A percentile compares a stretch with the other conserved stretches of the same genome.
Evolutionary conservation across 2,329 filamentous ascomycete species (phyloP).

Genomic region (Thielaviopsis cerberus): DNA sequence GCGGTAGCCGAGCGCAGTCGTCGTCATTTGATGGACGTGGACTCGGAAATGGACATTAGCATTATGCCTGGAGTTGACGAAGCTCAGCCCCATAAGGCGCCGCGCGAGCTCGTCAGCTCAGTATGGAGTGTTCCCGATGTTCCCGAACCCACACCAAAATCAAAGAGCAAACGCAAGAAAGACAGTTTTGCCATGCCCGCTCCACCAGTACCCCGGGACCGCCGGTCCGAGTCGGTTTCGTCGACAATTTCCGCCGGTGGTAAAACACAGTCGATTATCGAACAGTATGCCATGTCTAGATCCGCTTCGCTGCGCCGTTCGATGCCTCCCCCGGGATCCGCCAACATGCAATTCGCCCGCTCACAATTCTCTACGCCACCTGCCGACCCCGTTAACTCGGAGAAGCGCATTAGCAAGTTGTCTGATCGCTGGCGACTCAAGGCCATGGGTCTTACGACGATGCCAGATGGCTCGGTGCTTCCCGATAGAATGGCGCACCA

Average conservation of each 20-base stretch:
- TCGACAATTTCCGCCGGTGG: constrained; percentile 10
- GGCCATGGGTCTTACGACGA: constrained; percentile 32
- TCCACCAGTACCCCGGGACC: background rate
- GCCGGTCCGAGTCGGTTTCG: constrained; percentile 6
- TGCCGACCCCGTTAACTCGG: constrained; percentile 3
- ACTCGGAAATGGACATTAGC: constrained; percentile 25
- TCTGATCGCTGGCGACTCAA: constrained; percentile 29
- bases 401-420: constrained; percentile 20
- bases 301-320: constrained; percentile 5
- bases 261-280: constrained; percentile 10
- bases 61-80: constrained; percentile 21
- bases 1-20: constrained; percentile 12
- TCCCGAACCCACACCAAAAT: background rate
- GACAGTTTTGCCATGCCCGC: constrained; percentile 2
- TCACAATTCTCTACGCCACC: constrained; percentile 9
- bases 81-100: constrained; percentile 20
- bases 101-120: constrained; percentile 13
- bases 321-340: constrained; percentile 15
- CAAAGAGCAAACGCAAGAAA: constrained; percentile 8
- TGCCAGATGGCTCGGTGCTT: constrained; percentile 34
- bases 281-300: constrained; percentile 9
- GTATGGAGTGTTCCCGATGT: constrained; percentile 10
- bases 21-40: constrained; percentile 22
- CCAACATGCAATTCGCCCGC: constrained; percentile 10
- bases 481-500: constrained; percentile 32